These are phyloP conservation scores for Phylloporus scabripes DNA, from an alignment of 768 basidiomycete species.

Conservation along the genomic window DNA sequence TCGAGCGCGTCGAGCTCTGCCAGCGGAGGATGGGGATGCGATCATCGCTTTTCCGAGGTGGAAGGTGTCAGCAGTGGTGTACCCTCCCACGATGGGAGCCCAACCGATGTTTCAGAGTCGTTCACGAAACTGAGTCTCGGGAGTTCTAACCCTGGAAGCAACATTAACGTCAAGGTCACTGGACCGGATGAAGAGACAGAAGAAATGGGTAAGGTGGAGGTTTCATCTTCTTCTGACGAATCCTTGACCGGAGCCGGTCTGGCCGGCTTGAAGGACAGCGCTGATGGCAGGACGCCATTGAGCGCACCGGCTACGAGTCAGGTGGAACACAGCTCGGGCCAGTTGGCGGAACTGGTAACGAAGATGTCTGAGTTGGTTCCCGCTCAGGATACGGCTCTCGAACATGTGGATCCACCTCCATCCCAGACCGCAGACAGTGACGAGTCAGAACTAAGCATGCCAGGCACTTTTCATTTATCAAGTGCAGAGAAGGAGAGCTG, in stretches of 20 bases:
- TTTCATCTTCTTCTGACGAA: conserved; percentile 13
- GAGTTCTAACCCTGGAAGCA: conserved; percentile 33
- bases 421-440: conserved; percentile 16
- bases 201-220: conserved; percentile 22
- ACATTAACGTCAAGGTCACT: conserved; percentile 39
- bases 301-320: background rate
- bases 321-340: background rate
- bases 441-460: conserved; percentile 39
- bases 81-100: conserved; percentile 30
- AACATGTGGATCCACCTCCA: conserved; percentile 3
- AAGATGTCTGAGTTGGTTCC: background rate
- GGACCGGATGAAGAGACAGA: conserved; percentile 23
- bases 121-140: conserved; percentile 28
- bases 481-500: conserved; percentile 2
- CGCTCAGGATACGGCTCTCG: background rate
- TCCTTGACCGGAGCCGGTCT: conserved; percentile 19
- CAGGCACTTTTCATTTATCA: conserved; percentile 44
- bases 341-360: conserved; percentile 3
- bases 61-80: conserved; percentile 31
- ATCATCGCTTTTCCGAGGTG: conserved; percentile 20
- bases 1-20: conserved; percentile 27
- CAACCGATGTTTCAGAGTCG: conserved; percentile 16
- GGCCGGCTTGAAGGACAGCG: conserved; percentile 11
- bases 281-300: background rate
- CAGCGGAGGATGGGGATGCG: conserved; percentile 36